Base-by-base conservation (phyloP, 1,284 basidiomycete species). In the Ceratobasidium papillatum region DNA sequence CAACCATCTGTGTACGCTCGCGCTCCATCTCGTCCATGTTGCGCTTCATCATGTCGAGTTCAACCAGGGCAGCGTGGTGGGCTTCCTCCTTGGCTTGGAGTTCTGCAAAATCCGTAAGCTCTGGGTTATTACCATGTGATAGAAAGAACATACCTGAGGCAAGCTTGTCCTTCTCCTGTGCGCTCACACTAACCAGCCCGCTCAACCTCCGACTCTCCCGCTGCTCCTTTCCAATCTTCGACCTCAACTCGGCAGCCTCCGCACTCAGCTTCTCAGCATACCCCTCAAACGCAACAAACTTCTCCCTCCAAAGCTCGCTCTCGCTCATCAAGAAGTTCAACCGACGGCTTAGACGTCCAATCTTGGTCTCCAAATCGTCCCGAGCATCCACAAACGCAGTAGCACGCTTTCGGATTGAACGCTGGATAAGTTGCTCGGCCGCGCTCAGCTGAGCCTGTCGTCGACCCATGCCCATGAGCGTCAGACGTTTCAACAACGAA, bases 291-390 rank as follows among this genome's bases (percentile, higher is more conserved):
- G 93, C 93, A 52, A 95, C 92, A 79, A 95, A 95, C 81, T 95
- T 95, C 83, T 94, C 93, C 76, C 94, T 86, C 94, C 94, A 95
- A 54, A 95, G 84, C 80, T 95, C 94, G 17, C 89, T 90, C 82
- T 95, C 94, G 4, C 92, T 94, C 92, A 95, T 94, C 78, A 95
- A 85, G 85, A 95, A 95, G 83, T 95, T 95, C 77, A 95, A 87
- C 51, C 94, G 86, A 75, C 92, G 87, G 56, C 91, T 92, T 47
- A 94, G 85, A 58, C 92, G 89, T 45, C 93, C 93, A 77, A 94
- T 94, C 86, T 94, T 95, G 69, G 93, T 93, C 84, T 96, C 94
- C 32, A 95, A 87, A 79, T 95, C 94, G 80, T 96, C 94, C 59
- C 94, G 89, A 19, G 94, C 94, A 80, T 98, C 95, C 49, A 97